Base-by-base conservation (phyloP, 148 eudicot species). In the Camellia lanceoleosa region DNA sequence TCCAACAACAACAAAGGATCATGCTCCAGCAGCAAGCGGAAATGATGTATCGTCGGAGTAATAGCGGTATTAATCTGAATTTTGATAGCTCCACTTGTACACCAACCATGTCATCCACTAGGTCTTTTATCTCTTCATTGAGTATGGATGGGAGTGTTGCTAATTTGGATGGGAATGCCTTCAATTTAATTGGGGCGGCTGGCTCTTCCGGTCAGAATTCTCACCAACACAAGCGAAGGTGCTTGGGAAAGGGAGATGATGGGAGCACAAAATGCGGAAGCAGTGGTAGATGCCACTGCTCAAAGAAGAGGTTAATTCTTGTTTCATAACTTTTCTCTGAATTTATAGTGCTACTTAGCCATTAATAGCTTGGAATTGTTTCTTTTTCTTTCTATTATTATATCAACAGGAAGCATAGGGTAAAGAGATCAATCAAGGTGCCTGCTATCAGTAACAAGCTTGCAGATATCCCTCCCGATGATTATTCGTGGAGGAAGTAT, bases 401-500 rank as follows among this genome's bases (percentile, higher is more conserved):
- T 72, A 11, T 73, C 56, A 44, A 38, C 80, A 96, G 99, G 88
- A 96, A 96, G 80, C 92, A 91, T 70, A 91, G 98, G 77, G 89
- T 93, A 54, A 95, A 89, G 86, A 93, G 95, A 76, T 89, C 97
- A 54, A 90, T 96, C 86, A 96, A 93, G 87, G 97, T 96, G 68
- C 99, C 99, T 77, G 98, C 99, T 9, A 87, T 96, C 44, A 96
- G 99, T 81, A 92, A 91, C 90, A 96, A 96, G 90, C 87, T 93
- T 68, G 98, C 98, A 7, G 99, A 96, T 89, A 96, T 96, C 43
- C 99, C 99, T 15, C 85, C 92, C 1, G 98, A 96, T 60, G 98
- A 96, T 79, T 96, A 92, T 76, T 92, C 99, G 0, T 96, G 99
- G 99, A 88, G 99, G 83, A 96, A 96, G 82, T 96, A 96, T 44